These are phyloP conservation scores for Myriosclerotinia scirpicola DNA, from an alignment of 2,329 filamentous ascomycete species.

Conservation along the genomic window DNA sequence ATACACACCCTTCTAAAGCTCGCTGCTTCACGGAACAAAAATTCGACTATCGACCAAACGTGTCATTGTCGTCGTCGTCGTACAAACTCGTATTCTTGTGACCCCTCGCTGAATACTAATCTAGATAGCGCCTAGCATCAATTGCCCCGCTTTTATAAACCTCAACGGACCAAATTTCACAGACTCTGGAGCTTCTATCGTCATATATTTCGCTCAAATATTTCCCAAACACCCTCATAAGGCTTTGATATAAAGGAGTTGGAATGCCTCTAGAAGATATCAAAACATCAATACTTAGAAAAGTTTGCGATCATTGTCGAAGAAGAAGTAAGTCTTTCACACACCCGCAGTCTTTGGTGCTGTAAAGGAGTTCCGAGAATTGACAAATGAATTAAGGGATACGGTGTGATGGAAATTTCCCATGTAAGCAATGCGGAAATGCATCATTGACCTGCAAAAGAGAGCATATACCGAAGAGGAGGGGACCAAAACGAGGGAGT, in stretches of 20 bases:
- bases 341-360: neutral
- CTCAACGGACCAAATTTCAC: neutral
- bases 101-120: neutral
- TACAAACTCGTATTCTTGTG: neutral
- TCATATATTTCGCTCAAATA: slow-evolving; percentile 36
- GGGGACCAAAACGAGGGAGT: slow-evolving; percentile 61
- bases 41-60: neutral
- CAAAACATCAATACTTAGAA: slow-evolving; percentile 38
- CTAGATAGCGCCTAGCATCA: slow-evolving; percentile 1
- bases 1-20: neutral
- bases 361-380: slow-evolving; percentile 2
- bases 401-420: slow-evolving; percentile 48
- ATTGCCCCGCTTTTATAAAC: neutral
- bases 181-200: slow-evolving; percentile 9
- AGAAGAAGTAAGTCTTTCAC: slow-evolving; percentile 43
- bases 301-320: slow-evolving; percentile 50
- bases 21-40: neutral
- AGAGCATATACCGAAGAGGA: slow-evolving; percentile 63
- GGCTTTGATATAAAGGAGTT: slow-evolving; percentile 21
- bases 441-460: slow-evolving; percentile 62
- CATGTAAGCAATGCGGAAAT: slow-evolving; percentile 61
- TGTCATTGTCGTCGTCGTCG: neutral
- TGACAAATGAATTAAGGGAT: slow-evolving; percentile 42
- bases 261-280: slow-evolving; percentile 36
- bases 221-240: slow-evolving; percentile 19